phyloP scores from a whole-genome alignment of 345 rosid genomes.

The Sonneratia caseolaris region DNA sequence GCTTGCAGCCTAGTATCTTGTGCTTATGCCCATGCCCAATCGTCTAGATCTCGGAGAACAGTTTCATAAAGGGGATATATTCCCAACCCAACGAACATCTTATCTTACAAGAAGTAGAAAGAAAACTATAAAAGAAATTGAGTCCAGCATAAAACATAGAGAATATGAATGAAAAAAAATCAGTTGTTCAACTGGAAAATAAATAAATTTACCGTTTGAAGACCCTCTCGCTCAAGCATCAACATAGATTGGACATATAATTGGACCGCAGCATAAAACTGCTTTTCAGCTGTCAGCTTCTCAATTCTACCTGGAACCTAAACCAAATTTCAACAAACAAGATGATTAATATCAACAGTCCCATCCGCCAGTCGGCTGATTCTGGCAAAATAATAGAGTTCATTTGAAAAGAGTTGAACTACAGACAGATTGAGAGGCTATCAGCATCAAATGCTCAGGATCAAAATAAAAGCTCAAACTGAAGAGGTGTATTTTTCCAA shows the following conservation, averaged over 20 bases:
- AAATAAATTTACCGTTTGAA: constrained; percentile 59
- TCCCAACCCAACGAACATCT: neutral
- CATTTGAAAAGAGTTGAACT: neutral
- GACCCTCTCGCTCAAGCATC: constrained; percentile 99
- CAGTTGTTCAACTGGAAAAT: neutral
- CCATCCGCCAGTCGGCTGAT: neutral
- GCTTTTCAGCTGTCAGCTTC: constrained; percentile 83
- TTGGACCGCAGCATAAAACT: constrained; percentile 86
- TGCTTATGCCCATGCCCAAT: neutral
- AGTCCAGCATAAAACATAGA: neutral
- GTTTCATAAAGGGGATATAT: neutral
- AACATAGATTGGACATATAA: constrained; percentile 64
- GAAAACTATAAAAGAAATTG: neutral
- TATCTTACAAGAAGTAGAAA: neutral
- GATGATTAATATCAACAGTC: neutral
- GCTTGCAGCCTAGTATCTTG: neutral
- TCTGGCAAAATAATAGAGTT: neutral
- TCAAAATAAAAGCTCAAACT: neutral
- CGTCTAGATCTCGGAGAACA: neutral
- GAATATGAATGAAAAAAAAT: neutral
- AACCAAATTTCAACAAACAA: constrained; percentile 11
- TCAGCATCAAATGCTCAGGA: neutral
- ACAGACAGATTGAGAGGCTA: neutral
- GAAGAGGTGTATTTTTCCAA: neutral
- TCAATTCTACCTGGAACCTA: constrained; percentile 86